A percentile compares a stretch with the other conserved stretches of the same genome.
phyloP scores from a whole-genome alignment of 2,329 filamentous ascomycete genomes.

The Pleomassaria siparia region DNA sequence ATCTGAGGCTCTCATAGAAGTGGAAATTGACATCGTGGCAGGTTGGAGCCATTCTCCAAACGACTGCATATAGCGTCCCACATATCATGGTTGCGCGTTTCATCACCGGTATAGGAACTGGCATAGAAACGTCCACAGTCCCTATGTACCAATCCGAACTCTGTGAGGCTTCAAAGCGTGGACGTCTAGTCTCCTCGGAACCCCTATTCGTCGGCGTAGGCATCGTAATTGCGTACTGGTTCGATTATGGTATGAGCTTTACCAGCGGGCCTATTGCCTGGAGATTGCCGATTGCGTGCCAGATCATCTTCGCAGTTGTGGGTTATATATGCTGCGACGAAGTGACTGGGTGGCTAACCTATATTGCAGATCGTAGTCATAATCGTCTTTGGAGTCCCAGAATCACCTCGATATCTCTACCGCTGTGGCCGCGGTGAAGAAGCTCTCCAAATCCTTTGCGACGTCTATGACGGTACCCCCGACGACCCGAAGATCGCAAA shows the following conservation, averaged over 20 bases:
- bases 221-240: slow-evolving; percentile 33
- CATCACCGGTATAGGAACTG: slow-evolving; percentile 54
- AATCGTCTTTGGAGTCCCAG: slow-evolving; percentile 49
- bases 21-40: neutral
- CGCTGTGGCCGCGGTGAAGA: slow-evolving; percentile 46
- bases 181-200: slow-evolving; percentile 34
- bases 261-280: slow-evolving; percentile 45
- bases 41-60: slow-evolving; percentile 38
- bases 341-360: neutral
- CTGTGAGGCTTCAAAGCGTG: slow-evolving; percentile 47
- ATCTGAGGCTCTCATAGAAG: too few species aligned
- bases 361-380: slow-evolving; percentile 34
- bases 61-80: slow-evolving; percentile 23
- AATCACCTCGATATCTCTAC: slow-evolving; percentile 50
- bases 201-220: slow-evolving; percentile 43
- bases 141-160: slow-evolving; percentile 51
- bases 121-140: slow-evolving; percentile 50
- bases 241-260: slow-evolving; percentile 35
- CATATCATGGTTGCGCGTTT: slow-evolving; percentile 54
- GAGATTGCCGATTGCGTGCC: slow-evolving; percentile 51
- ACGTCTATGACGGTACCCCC: slow-evolving; percentile 46
- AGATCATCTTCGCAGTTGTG: slow-evolving; percentile 46
- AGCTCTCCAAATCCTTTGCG: slow-evolving; percentile 47
- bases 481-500: slow-evolving; percentile 33
- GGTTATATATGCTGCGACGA: slow-evolving; percentile 8